Conservation (phyloP, 2,329 filamentous ascomycete genomes). For the Trichoderma sp. region DNA sequence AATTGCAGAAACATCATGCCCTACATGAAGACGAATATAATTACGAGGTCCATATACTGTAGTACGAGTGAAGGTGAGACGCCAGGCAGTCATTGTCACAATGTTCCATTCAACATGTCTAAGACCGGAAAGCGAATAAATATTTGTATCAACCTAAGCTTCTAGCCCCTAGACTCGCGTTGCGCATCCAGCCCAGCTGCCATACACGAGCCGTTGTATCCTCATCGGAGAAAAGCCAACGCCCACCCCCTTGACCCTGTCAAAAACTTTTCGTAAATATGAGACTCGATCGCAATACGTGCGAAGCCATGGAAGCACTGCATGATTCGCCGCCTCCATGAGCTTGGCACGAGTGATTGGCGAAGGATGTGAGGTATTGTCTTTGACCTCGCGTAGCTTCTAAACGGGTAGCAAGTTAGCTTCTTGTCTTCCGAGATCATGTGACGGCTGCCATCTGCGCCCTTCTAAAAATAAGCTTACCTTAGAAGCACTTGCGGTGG, state of each 20-base stretch:
- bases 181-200: constrained; percentile 45
- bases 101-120: constrained; percentile 30
- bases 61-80: background rate
- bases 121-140: constrained; percentile 44
- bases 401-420: constrained; percentile 30
- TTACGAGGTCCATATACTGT: background rate
- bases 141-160: constrained; percentile 57
- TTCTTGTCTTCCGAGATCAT: background rate
- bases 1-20: background rate
- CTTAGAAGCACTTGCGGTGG: constrained; percentile 99
- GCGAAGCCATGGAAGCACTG: constrained; percentile 45
- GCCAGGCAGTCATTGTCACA: constrained; percentile 21
- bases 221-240: constrained; percentile 47
- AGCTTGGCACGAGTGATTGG: constrained; percentile 40
- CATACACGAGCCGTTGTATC: constrained; percentile 48
- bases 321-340: constrained; percentile 45
- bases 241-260: constrained; percentile 52
- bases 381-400: constrained; percentile 33
- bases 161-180: constrained; percentile 48
- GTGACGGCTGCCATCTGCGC: background rate
- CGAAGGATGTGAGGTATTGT: constrained; percentile 31
- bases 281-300: constrained; percentile 51
- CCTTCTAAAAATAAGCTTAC: constrained; percentile 39
- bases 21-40: background rate
- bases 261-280: constrained; percentile 58